Base-by-base conservation (phyloP, 2,329 filamentous ascomycete genomes). In the Pestalotiopsis fici region DNA sequence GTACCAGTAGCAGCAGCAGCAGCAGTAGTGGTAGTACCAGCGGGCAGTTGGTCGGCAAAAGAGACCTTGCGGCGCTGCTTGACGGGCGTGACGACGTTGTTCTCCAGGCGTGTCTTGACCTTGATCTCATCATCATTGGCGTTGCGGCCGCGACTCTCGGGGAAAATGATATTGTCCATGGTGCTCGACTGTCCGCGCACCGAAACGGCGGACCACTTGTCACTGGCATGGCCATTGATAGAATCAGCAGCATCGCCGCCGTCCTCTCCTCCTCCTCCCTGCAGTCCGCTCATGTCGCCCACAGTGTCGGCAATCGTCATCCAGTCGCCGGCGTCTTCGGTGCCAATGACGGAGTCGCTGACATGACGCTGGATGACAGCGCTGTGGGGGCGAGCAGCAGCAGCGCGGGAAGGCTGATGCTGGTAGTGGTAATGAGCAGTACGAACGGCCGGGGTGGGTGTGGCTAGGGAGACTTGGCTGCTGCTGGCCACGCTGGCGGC, bases 61-160 rank as follows among this genome's bases (percentile, higher is more conserved):
- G 63, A 57, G 54, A 65, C 54, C 54, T 65, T 65, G 63, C 63
- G 63, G 31, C 54, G 63, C 0, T 65, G 39, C 50, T 31, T 65
- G 54, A 18, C 2, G 21, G 63, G 50, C 4, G 56, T 28, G 35
- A 35, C 12, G 3, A 18, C n/a, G 15, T 13, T 31, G 15, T 65
- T 31, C 7, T 39, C 1, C 1, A n/a, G 2, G 6, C n/a, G n/a
- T 11, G 7, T 6, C 31, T 35, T 6, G 31, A 35, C 43, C 43
- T 50, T 21, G 15, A n/a, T n/a, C 43, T 50, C 18, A n/a, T 50
- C 43, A 3, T 50, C 43, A 23, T 50, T 18, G n/a, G 9, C 43
- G 7, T 21, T n/a, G 43, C n/a, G 39, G 39, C n/a, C n/a, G n/a
- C n/a, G n/a, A n/a, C n/a, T n/a, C n/a, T 43, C 18, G 43, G 18